These are phyloP conservation scores for Ostreobium quekettii DNA, from an alignment of 139 green algal species.

Conservation along the genomic window DNA sequence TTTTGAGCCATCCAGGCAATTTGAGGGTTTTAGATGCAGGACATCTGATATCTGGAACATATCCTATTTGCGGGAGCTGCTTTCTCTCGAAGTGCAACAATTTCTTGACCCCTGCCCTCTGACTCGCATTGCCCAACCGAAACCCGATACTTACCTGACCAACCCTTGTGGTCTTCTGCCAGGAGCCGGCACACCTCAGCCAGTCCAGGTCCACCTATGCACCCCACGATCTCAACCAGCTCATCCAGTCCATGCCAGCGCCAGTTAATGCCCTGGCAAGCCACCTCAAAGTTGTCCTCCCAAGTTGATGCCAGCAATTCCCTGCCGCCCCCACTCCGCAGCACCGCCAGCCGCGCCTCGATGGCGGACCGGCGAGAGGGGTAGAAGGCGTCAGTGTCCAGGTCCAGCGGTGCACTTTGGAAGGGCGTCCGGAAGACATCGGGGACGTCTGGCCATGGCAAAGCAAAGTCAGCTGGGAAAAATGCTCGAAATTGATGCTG, in stretches of 20 bases:
- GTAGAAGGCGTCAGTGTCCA: constrained; percentile 68
- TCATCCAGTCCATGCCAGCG: constrained; percentile 45
- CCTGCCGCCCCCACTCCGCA: constrained; percentile 22
- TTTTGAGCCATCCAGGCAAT: too few species aligned
- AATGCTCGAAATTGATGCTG: too few species aligned
- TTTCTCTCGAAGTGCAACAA: too few species aligned
- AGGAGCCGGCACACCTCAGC: constrained; percentile 63
- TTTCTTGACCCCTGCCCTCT: too few species aligned
- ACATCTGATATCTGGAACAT: too few species aligned
- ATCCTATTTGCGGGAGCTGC: too few species aligned
- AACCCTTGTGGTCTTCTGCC: constrained; percentile 59
- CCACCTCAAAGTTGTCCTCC: constrained; percentile 36
- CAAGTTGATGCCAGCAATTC: constrained; percentile 35
- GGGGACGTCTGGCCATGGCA: neutral
- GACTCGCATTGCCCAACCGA: too few species aligned
- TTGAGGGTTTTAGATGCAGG: too few species aligned
- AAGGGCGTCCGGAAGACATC: constrained; percentile 42
- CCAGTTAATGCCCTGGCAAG: constrained; percentile 64
- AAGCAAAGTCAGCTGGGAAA: neutral
- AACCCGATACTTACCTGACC: constrained; percentile 32
- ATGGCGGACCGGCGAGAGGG: constrained; percentile 34
- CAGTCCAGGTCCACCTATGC: constrained; percentile 57
- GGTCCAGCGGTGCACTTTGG: constrained; percentile 72
- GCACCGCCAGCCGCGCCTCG: constrained; percentile 39
- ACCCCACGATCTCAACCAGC: constrained; percentile 56